phyloP scores from a whole-genome alignment of 805 yeast genomes.

The Starmerella geochares region DNA sequence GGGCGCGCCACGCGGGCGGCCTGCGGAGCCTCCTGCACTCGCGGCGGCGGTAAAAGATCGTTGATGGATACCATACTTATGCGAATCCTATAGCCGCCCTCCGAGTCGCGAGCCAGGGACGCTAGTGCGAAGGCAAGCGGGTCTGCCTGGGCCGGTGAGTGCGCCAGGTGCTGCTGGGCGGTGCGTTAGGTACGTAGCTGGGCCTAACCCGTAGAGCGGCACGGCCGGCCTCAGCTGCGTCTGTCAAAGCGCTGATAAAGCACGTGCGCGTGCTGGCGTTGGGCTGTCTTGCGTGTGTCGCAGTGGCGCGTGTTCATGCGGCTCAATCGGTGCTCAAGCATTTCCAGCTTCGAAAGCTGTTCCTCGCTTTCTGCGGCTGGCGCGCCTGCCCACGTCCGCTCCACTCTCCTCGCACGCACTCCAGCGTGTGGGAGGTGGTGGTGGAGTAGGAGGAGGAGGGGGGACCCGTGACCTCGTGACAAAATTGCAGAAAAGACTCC shows the following conservation, averaged over 20 bases:
- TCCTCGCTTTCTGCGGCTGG: neutral
- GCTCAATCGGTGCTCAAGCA: neutral
- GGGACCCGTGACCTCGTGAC: slow-evolving; percentile 7
- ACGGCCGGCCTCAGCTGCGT: neutral
- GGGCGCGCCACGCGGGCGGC: neutral
- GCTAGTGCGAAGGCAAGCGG: too few species aligned
- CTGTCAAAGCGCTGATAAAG: neutral
- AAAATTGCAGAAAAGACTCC: slow-evolving; percentile 7
- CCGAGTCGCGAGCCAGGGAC: too few species aligned
- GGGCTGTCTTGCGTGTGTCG: neutral
- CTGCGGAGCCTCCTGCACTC: neutral
- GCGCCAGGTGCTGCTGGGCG: too few species aligned
- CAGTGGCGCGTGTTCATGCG: neutral
- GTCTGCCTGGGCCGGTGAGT: too few species aligned
- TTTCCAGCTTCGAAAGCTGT: neutral
- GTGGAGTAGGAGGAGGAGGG: neutral
- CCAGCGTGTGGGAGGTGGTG: neutral
- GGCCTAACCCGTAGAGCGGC: neutral
- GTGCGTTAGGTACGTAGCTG: neutral
- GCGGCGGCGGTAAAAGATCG: slow-evolving; percentile 5
- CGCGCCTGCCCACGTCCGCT: too few species aligned
- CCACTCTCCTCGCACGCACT: neutral
- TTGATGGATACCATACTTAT: slow-evolving; percentile 1
- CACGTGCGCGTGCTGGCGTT: neutral
- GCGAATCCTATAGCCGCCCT: neutral